Conservation (phyloP, 805 yeast genomes). For the Brettanomyces naardenensis region DNA sequence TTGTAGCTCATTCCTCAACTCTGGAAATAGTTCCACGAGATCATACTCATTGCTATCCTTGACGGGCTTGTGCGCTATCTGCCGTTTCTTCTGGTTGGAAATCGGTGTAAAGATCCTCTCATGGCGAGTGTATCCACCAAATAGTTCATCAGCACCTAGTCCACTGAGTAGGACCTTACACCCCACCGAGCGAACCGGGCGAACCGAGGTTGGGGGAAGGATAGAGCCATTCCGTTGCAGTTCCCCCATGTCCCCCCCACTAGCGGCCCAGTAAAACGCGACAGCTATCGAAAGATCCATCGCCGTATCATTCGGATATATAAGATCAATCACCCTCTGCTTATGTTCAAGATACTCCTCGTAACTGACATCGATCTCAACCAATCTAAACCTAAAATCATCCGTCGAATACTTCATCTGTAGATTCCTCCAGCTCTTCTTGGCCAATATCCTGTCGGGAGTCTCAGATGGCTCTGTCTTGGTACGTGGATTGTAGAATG, state of each 20-base stretch:
- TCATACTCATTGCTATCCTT: conserved; percentile 12
- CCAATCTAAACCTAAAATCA: conserved; percentile 34
- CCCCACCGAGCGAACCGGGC: conserved; percentile 37
- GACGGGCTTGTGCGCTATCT: conserved; percentile 14
- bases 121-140: conserved; percentile 93
- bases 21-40: conserved; percentile 21
- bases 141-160: conserved; percentile 93
- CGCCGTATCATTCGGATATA: conserved; percentile 80
- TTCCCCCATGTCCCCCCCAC: conserved; percentile 33
- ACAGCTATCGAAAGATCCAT: conserved; percentile 95
- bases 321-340: conserved; percentile 49
- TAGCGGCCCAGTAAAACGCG: conserved; percentile 88
- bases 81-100: conserved; percentile 17
- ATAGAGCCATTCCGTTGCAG: neutral
- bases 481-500: conserved; percentile 84
- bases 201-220: conserved; percentile 23
- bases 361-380: conserved; percentile 70
- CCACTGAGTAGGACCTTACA: conserved; percentile 82
- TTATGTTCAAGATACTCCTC: conserved; percentile 49
- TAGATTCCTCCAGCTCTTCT: conserved; percentile 50
- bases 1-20: conserved; percentile 51
- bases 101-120: conserved; percentile 37
- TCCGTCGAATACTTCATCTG: conserved; percentile 32
- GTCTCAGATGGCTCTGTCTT: conserved; percentile 51
- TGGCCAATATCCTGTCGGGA: conserved; percentile 78